Conservation (phyloP, 2,329 filamentous ascomycete species). For the Diaporthe citriasiana region DNA sequence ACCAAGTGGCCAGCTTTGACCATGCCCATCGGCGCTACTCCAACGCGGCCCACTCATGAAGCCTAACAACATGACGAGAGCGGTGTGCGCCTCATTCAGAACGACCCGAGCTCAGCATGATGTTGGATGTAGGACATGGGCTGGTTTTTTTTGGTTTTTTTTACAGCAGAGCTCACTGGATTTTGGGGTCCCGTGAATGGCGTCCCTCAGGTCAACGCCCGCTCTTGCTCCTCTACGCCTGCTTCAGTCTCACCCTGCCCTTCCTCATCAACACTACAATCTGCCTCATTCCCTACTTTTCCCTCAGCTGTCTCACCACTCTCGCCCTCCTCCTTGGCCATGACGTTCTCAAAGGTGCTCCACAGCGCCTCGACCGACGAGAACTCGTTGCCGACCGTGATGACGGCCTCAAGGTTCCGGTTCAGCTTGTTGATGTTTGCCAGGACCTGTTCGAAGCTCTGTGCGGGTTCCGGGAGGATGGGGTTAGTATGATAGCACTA, state of each 20-base stretch:
- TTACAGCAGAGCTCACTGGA: not conserved
- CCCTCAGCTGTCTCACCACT: constrained; percentile 47
- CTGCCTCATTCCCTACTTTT: constrained; percentile 26
- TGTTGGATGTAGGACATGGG: not conserved
- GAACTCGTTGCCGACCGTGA: constrained; percentile 96
- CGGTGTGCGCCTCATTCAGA: constrained; percentile 23
- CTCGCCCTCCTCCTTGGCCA: constrained; percentile 76
- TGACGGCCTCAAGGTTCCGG: constrained; percentile 89
- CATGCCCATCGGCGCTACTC: constrained; percentile 14
- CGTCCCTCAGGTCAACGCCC: not conserved
- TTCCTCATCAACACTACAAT: not conserved
- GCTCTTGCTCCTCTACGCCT: not conserved
- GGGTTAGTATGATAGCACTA: not conserved
- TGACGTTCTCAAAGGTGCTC: constrained; percentile 97
- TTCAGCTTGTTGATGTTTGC: constrained; percentile 97
- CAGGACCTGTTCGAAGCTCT: constrained; percentile 89
- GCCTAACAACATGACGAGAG: constrained; percentile 11
- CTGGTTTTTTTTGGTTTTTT: not conserved
- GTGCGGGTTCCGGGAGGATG: not conserved
- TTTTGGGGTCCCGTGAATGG: not conserved
- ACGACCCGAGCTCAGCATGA: not conserved
- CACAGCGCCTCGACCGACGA: constrained; percentile 96
- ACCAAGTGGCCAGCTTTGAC: not conserved
- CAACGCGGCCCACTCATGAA: constrained; percentile 11
- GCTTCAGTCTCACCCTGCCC: constrained; percentile 5